A percentile compares a stretch with the other conserved stretches of the same genome.
Conservation (phyloP, 179 eudicot species). For the Kewa caespitosa region DNA sequence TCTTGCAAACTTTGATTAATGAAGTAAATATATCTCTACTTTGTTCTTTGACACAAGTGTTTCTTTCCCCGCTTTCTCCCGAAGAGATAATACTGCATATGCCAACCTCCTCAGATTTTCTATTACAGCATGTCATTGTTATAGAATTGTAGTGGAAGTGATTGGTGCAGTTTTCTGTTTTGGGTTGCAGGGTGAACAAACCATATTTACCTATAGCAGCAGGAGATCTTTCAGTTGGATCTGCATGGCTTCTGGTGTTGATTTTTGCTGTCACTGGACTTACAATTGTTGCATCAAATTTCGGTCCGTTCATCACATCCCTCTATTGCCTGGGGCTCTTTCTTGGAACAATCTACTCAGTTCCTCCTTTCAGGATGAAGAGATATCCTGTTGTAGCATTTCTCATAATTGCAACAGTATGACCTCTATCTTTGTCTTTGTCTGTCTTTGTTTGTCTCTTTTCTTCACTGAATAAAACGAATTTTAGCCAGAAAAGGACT, state of each 20-base stretch:
- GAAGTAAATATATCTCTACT: background rate
- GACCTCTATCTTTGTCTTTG: constrained; percentile 7
- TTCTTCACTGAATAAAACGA: background rate
- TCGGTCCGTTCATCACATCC: constrained; percentile 87
- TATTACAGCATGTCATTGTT: too few species aligned
- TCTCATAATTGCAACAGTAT: constrained; percentile 94
- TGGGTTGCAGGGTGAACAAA: constrained; percentile 82
- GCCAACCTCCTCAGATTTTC: too few species aligned
- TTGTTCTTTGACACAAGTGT: background rate
- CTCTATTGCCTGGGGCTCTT: constrained; percentile 88
- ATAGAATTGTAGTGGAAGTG: background rate
- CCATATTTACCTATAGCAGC: constrained; percentile 98
- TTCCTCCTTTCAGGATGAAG: constrained; percentile 97
- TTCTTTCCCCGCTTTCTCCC: background rate
- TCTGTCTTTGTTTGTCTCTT: constrained; percentile 3
- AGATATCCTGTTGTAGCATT: constrained; percentile 89
- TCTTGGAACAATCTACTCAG: constrained; percentile 97
- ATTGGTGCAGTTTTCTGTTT: constrained; percentile 5
- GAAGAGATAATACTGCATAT: too few species aligned
- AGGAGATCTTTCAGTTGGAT: constrained; percentile 92
- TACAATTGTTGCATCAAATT: constrained; percentile 68
- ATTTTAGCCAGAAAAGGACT: background rate
- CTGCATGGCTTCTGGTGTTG: constrained; percentile 90
- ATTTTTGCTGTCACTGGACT: constrained; percentile 73
- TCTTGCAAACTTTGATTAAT: background rate